Conservation (phyloP, 345 rosid genomes). For the Lepidium sativum region DNA sequence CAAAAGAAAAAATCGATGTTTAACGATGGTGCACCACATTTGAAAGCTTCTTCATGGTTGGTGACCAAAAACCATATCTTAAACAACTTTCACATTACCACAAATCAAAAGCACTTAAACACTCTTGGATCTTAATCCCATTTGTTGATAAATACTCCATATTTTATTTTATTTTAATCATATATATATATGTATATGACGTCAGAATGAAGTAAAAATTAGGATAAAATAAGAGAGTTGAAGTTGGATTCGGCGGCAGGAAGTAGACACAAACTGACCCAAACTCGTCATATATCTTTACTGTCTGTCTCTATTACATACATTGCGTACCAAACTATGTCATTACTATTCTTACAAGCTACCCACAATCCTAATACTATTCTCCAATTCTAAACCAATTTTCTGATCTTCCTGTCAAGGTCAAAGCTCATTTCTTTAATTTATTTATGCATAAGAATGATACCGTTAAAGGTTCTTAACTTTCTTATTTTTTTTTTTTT, state of each 20-base stretch:
- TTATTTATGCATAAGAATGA: background rate
- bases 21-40: too few species aligned
- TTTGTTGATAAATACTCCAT: too few species aligned
- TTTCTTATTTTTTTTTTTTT: too few species aligned
- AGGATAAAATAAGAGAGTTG: background rate
- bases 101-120: too few species aligned
- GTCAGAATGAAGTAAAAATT: background rate
- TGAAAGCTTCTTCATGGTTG: background rate
- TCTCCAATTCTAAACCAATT: background rate
- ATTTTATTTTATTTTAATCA: background rate
- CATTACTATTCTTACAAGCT: conserved; percentile 17
- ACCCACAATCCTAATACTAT: background rate
- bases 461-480: too few species aligned
- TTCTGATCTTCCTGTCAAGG: background rate
- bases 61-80: background rate
- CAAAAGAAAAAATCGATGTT: too few species aligned
- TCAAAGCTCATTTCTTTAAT: background rate
- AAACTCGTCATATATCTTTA: conserved; percentile 12
- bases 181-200: background rate
- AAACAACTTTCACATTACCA: background rate
- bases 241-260: conserved; percentile 29
- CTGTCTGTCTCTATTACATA: conserved; percentile 22
- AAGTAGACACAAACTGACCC: conserved; percentile 27
- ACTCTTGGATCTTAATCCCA: too few species aligned
- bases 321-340: conserved; percentile 18